Base-by-base conservation (phyloP, 2,329 filamentous ascomycete species). In the Colletotrichum shisoi region DNA sequence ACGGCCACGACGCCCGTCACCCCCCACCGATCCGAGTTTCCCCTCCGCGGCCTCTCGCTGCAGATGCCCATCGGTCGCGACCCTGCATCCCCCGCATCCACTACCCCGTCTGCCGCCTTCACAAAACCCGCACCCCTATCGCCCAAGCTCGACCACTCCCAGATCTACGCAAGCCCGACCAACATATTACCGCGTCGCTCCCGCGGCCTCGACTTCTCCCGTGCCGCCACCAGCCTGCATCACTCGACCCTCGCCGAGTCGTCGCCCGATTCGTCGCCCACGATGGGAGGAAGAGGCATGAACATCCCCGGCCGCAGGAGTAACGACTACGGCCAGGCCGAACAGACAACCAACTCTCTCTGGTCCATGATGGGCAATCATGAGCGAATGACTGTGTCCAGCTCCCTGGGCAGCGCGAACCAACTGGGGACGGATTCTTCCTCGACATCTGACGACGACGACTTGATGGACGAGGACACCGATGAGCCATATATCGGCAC, bases 211-310 rank as follows among this genome's bases (percentile, higher is more conserved):
- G 94, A 98, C 79, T 98, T 97, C 78, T 94, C 94, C 46, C 87
- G 94, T 71, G 94, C 94, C 12, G 95, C 93, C 69, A 97, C 94
- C 12, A 96, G 94, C 75, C 84, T 99, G 24, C 95, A 98, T 79
- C 95, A 98, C 78, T 97, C 94, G 17, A 98, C 92, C 0, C 85
- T 98, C 9, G 94, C 94, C 63, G 92, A 97, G 72, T 91, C 92
- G 0, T 95, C 92, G 5, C 93, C 94, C 3, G 93, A 96, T 76
- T 95, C 93, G 0, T 97, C 94, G 0, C 95, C 95, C 0, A 94
- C 90, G 13, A 89, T 95, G 62, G 88, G 91, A 46, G 88, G 91
- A 44, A 79, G 82, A 70, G 87, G 84, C 31, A 86, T 89, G 82
- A 87, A 85, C 73, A 89, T 89, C 56, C 87, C 87, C 8, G 80